Base-by-base conservation (phyloP, 306 rosid species). In the Glycyrrhiza uralensis region DNA sequence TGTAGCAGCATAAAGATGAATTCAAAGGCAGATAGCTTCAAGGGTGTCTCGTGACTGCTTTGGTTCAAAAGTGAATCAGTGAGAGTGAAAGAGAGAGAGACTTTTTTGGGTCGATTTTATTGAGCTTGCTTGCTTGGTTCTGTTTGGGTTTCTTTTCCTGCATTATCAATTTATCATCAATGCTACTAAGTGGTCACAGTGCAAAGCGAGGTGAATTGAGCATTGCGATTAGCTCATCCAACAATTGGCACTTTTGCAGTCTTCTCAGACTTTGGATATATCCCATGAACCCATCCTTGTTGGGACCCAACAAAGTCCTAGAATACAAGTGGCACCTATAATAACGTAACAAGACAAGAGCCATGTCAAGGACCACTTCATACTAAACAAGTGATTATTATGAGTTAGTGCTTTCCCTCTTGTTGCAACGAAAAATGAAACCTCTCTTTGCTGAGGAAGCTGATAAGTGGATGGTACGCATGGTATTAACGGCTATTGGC, bases 11-110 rank as follows among this genome's bases (percentile, higher is more conserved):
- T 83, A 93, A 89, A 90, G 93, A 87, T 70, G 91, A 81, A 86
- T 83, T 88, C 87, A 76, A 72, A 81, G 84, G 85, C n/a, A 73
- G 76, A 76, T 83, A 82, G 80, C 45, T 71, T 84, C 97, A 91
- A 84, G 87, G 91, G 71, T 47, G 83, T 52, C 97, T 76, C 97
- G 97, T 93, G 98, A 90, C 54, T 83, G 74, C 90, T 81, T n/a
- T 66, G 86, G 90, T 85, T 85, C 76, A 84, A 90, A 92, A 84
- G 92, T 75, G 1, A 46, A 81, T 56, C 71, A 9, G 18, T 47
- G 7, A 49, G 18, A 63, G 64, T 46, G 29, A n/a, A n/a, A 74
- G 71, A 65, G 75, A 77, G 2, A 69, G 50, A 41, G 71, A 7
- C 68, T 74, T 78, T 79, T 74, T 72, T n/a, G n/a, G 69, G 55